Evolutionary conservation across 108 stramenopile genomes (phyloP).

Genomic region (Cylindrotheca fusiformis): DNA sequence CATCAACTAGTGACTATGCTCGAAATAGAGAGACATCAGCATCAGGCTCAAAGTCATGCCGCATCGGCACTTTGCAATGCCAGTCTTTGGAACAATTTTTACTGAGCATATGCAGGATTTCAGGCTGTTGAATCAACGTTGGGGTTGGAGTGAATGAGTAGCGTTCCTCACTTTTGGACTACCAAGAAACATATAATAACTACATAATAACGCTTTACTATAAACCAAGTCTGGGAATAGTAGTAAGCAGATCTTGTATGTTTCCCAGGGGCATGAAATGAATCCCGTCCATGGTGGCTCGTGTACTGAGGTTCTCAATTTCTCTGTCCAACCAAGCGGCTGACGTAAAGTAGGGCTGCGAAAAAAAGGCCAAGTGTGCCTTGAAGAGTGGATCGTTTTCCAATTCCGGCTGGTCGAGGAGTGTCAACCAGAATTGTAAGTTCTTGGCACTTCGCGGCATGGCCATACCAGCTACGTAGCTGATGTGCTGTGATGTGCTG

Average conservation of each 20-base stretch:
- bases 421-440: constrained; percentile 37
- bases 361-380: constrained; percentile 42
- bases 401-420: constrained; percentile 27
- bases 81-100: too few relatives aligned
- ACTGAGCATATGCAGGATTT: too few relatives aligned
- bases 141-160: too few relatives aligned
- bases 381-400: constrained; percentile 33
- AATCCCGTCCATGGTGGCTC: constrained; percentile 29
- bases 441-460: constrained; percentile 25
- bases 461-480: constrained; percentile 35
- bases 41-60: too few relatives aligned
- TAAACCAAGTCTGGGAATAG: too few relatives aligned
- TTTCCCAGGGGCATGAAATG: constrained; percentile 49
- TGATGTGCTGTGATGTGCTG: neutral
- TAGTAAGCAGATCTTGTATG: constrained; percentile 15
- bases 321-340: constrained; percentile 36
- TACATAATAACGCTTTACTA: too few relatives aligned
- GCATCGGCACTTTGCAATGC: too few relatives aligned
- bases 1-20: too few relatives aligned
- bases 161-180: too few relatives aligned
- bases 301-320: constrained; percentile 11
- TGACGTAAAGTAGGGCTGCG: constrained; percentile 16
- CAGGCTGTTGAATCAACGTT: too few relatives aligned
- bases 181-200: too few relatives aligned
- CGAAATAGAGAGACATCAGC: too few relatives aligned